Percentiles rank a stretch among this genome's conserved stretches.
Evolutionary conservation across 164 flowering plant species (phyloP).

Genomic region (Tetracentron sinense): DNA sequence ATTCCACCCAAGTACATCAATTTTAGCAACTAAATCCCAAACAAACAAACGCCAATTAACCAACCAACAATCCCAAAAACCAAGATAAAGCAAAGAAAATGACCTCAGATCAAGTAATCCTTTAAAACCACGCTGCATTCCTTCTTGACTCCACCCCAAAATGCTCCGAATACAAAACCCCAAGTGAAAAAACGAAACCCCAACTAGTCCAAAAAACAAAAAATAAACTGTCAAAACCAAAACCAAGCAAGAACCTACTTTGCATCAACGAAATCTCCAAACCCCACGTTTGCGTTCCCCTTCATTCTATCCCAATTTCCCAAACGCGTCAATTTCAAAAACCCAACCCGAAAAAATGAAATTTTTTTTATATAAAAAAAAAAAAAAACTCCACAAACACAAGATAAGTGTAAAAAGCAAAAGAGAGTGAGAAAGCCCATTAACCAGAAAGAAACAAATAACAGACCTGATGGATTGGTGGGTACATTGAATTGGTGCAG

Average conservation of each 20-base stretch:
- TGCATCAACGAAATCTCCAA: not conserved
- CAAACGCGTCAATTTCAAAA: not conserved
- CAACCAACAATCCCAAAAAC: not conserved
- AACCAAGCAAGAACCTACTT: not conserved
- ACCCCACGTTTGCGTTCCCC: conserved; percentile 1
- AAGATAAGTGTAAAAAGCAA: not conserved
- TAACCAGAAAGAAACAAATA: not conserved
- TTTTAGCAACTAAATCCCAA: not conserved
- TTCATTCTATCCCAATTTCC: not conserved
- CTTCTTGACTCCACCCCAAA: not conserved
- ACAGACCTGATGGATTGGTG: conserved; percentile 41
- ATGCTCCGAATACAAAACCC: not conserved
- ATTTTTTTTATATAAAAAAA: not conserved
- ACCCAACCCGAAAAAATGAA: not conserved
- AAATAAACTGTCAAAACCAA: not conserved
- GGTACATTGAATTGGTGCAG: conserved; percentile 43
- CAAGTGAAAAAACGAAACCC: not conserved
- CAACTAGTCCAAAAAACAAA: not conserved
- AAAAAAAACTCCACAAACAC: not conserved
- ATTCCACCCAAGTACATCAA: not conserved
- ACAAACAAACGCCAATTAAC: too few relatives aligned
- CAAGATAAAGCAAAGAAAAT: not conserved
- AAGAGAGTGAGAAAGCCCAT: not conserved
- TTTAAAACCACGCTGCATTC: not conserved
- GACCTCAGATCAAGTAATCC: not conserved